These are phyloP conservation scores for Ascochyta fabae DNA, from an alignment of 2,329 filamentous ascomycete species.

Conservation along the genomic window DNA sequence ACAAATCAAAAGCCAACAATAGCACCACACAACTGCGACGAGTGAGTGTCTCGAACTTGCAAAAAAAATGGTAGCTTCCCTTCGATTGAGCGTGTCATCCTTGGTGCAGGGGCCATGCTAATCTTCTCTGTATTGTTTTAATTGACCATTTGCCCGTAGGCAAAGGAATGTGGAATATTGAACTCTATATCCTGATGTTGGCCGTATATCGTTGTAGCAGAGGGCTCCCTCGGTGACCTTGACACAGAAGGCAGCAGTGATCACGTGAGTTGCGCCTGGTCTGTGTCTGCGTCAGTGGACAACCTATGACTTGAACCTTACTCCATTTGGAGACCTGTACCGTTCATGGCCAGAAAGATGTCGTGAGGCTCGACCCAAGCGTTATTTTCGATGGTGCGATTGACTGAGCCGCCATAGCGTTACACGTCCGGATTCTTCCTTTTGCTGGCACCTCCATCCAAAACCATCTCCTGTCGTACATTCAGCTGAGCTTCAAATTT, in stretches of 20 bases:
- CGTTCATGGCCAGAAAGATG: background rate
- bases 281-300: background rate
- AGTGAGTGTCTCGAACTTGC: background rate
- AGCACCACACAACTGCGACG: background rate
- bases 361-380: background rate
- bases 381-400: background rate
- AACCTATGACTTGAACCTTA: background rate
- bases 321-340: background rate
- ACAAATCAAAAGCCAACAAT: background rate
- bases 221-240: background rate
- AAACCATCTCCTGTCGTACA: slow-evolving; percentile 22
- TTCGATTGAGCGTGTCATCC: slow-evolving; percentile 72
- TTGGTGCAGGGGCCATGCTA: slow-evolving; percentile 74
- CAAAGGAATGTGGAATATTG: background rate
- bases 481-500: background rate
- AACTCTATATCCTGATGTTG: background rate
- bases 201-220: background rate
- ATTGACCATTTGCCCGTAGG: slow-evolving; percentile 21
- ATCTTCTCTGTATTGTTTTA: slow-evolving; percentile 49
- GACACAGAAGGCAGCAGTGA: slow-evolving; percentile 1
- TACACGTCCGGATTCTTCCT: slow-evolving; percentile 30
- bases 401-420: background rate
- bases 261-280: background rate
- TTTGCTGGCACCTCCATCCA: slow-evolving; percentile 32
- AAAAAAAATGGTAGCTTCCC: slow-evolving; percentile 48